phyloP scores from a whole-genome alignment of 768 basidiomycete species.

The Boletellus ananiceps region DNA sequence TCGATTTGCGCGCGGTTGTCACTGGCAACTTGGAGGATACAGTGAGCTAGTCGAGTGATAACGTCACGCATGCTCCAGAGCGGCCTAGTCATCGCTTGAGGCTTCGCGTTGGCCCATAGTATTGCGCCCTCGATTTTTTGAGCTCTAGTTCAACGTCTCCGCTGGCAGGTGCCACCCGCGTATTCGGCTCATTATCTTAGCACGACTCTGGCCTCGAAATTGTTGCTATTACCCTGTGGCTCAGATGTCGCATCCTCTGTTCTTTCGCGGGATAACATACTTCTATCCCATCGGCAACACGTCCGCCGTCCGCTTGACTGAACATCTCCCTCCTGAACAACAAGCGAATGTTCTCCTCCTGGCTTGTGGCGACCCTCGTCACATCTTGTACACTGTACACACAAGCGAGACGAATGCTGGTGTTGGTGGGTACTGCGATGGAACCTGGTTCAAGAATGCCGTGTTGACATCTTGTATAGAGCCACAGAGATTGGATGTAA shows the following conservation, averaged over 20 bases:
- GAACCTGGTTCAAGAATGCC: too few relatives aligned
- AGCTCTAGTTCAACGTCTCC: background rate
- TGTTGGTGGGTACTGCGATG: conserved; percentile 6
- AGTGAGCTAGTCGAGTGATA: too few relatives aligned
- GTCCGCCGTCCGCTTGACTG: conserved; percentile 45
- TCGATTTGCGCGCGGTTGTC: too few relatives aligned
- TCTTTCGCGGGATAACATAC: conserved; percentile 31
- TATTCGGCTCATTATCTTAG: too few relatives aligned
- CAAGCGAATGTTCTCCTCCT: conserved; percentile 48
- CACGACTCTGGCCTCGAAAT: too few relatives aligned
- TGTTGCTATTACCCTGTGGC: background rate
- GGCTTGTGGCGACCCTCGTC: conserved; percentile 55
- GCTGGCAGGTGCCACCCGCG: background rate
- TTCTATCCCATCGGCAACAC: conserved; percentile 64
- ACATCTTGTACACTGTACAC: conserved; percentile 47
- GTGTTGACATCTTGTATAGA: conserved; percentile 6
- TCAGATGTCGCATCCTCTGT: conserved; percentile 25
- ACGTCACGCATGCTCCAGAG: too few relatives aligned
- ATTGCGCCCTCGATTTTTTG: too few relatives aligned
- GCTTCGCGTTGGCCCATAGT: too few relatives aligned
- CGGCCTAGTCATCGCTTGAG: too few relatives aligned
- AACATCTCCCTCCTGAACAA: conserved; percentile 44
- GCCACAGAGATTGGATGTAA: conserved; percentile 24
- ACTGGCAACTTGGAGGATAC: too few relatives aligned
- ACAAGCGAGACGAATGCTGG: conserved; percentile 7